A percentile compares a stretch with the other conserved stretches of the same genome.
Conservation (phyloP, 768 basidiomycete species). For the Tylopilus rubrobrunneus region DNA sequence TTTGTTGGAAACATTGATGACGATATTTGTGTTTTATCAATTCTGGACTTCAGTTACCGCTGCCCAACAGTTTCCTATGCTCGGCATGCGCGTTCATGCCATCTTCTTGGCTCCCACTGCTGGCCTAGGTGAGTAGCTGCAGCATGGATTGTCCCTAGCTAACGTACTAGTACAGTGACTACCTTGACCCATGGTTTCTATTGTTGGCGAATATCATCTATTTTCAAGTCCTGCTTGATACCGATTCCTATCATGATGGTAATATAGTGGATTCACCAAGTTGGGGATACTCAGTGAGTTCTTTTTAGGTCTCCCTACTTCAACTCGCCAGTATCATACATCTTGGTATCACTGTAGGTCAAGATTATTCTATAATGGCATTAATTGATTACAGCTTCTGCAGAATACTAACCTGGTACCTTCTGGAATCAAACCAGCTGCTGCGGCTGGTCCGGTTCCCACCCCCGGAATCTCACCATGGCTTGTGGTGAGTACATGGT, state of each 20-base stretch:
- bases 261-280: neutral
- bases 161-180: constrained; percentile 5
- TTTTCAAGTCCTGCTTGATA: constrained; percentile 1
- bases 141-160: neutral
- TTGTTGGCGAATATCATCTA: constrained; percentile 21
- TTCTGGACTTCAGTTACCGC: constrained; percentile 3
- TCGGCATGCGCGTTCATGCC: neutral
- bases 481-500: constrained; percentile 7
- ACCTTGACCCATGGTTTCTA: constrained; percentile 18
- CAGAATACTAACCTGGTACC: neutral
- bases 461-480: neutral
- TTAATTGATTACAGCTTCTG: too few species aligned
- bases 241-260: constrained; percentile 17
- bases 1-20: constrained; percentile 17
- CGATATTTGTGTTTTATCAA: constrained; percentile 2
- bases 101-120: neutral
- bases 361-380: too few species aligned
- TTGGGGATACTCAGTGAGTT: too few species aligned
- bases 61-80: neutral
- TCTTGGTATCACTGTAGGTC: neutral
- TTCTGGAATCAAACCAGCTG: too few species aligned
- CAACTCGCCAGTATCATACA: constrained; percentile 17
- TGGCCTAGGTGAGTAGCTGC: constrained; percentile 16
- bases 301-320: constrained; percentile 19
- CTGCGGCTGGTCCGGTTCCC: too few species aligned